Percentiles rank a stretch among this genome's conserved stretches.
These are phyloP conservation scores for Thraustochytrium striatum DNA, from an alignment of 352 stramenopile genomes.

Conservation along the genomic window DNA sequence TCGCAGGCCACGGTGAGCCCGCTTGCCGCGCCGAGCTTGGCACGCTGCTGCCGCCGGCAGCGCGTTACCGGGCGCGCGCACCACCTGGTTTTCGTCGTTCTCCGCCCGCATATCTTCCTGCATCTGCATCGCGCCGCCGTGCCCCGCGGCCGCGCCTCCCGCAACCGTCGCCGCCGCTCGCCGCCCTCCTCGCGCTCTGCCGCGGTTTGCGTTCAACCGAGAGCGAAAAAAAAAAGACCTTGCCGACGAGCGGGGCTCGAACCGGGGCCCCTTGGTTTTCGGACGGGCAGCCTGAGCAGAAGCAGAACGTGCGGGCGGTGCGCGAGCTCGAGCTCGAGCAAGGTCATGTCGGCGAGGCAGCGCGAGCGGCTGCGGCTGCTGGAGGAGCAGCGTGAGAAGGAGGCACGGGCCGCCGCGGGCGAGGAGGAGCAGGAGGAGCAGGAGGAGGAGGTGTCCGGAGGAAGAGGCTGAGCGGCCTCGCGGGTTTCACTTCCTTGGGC, in stretches of 20 bases:
- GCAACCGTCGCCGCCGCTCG: background rate
- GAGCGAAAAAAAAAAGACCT: too few species aligned
- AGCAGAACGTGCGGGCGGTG: too few species aligned
- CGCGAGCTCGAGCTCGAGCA: background rate
- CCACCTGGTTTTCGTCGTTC: background rate
- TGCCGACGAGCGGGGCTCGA: too few species aligned
- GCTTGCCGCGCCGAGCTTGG: too few species aligned
- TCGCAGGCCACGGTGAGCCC: background rate
- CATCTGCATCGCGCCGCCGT: background rate
- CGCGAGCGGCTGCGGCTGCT: background rate
- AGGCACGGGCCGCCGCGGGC: background rate
- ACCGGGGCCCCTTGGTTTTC: too few species aligned
- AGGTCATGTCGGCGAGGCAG: background rate
- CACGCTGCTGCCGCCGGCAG: too few species aligned
- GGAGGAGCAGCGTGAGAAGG: background rate
- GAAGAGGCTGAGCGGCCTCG: background rate
- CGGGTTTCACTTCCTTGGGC: background rate
- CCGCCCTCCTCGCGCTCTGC: background rate
- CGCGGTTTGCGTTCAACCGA: too few species aligned
- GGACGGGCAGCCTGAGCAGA: too few species aligned
- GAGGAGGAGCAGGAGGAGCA: constrained; percentile 2
- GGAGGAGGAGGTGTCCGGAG: too few species aligned
- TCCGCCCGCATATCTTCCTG: constrained; percentile 3
- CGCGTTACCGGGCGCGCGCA: background rate
- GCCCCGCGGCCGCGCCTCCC: background rate